Percentiles rank a stretch among this genome's conserved stretches.
These are phyloP conservation scores for Biscogniauxia marginata DNA, from an alignment of 2,329 filamentous ascomycete species.

Conservation along the genomic window DNA sequence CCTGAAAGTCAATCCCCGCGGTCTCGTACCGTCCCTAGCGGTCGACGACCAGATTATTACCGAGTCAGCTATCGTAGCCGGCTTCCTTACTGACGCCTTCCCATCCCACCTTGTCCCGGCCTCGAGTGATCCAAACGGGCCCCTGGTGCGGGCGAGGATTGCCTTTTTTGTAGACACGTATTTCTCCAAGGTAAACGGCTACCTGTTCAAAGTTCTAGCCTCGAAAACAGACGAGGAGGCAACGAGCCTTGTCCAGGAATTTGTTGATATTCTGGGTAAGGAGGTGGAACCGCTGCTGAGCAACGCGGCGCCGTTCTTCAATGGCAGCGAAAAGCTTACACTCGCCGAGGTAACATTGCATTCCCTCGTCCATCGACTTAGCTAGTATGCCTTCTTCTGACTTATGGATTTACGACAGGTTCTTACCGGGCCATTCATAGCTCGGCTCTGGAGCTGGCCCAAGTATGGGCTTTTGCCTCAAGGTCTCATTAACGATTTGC, in stretches of 20 bases:
- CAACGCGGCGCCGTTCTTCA: conserved; percentile 60
- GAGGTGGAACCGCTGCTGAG: conserved; percentile 71
- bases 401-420: conserved; percentile 42
- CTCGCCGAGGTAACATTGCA: conserved; percentile 65
- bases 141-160: conserved; percentile 65
- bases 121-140: conserved; percentile 48
- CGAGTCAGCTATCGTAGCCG: conserved; percentile 71
- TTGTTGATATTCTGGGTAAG: conserved; percentile 59
- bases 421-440: conserved; percentile 63
- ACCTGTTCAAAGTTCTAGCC: conserved; percentile 24
- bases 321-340: conserved; percentile 62
- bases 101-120: conserved; percentile 65
- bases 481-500: conserved; percentile 45
- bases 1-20: conserved; percentile 74
- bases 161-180: conserved; percentile 72
- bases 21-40: conserved; percentile 69
- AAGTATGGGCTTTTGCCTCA: conserved; percentile 55
- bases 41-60: conserved; percentile 67
- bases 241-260: conserved; percentile 45
- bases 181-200: conserved; percentile 56
- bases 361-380: neutral
- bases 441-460: conserved; percentile 56
- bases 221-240: conserved; percentile 50
- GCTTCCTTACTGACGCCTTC: conserved; percentile 68
- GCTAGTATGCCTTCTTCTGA: neutral